Percentiles rank a stretch among this genome's conserved stretches.
Evolutionary conservation across 495 filamentous ascomycete species (phyloP).

Genomic region (Aspergillus bridgeri): DNA sequence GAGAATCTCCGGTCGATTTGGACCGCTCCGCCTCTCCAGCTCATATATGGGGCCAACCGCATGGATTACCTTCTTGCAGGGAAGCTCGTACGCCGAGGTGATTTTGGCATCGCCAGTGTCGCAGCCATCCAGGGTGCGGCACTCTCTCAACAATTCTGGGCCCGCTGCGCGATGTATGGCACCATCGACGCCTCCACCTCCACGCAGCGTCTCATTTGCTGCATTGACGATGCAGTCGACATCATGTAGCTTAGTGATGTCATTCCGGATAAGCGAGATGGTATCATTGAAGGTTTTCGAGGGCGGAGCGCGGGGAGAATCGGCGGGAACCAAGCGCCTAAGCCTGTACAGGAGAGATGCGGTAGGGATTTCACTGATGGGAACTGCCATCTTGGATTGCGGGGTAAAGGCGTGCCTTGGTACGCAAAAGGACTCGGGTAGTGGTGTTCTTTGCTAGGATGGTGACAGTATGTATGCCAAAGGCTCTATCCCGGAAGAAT

Average conservation of each 20-base stretch:
- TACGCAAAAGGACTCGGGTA: background rate
- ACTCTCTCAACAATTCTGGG: conserved; percentile 63
- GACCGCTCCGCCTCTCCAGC: conserved; percentile 20
- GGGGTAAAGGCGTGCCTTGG: background rate
- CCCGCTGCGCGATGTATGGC: conserved; percentile 88
- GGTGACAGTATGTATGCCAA: too few species aligned
- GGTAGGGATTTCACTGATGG: conserved; percentile 60
- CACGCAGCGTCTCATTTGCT: conserved; percentile 73
- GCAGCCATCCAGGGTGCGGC: conserved; percentile 65
- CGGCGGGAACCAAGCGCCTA: conserved; percentile 26
- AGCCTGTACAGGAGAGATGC: conserved; percentile 57
- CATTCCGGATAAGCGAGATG: conserved; percentile 65
- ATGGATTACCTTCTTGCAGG: conserved; percentile 78
- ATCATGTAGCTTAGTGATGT: conserved; percentile 73
- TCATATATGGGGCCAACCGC: conserved; percentile 85
- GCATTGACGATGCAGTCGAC: conserved; percentile 92
- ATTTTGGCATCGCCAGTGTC: conserved; percentile 79
- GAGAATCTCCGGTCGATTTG: conserved; percentile 42
- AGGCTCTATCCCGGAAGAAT: background rate
- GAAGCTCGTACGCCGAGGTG: conserved; percentile 71
- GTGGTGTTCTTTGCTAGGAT: background rate
- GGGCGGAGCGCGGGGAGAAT: conserved; percentile 28
- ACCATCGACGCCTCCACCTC: conserved; percentile 84
- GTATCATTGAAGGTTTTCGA: conserved; percentile 64
- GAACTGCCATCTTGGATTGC: conserved; percentile 8